Evolutionary conservation across 2,329 filamentous ascomycete genomes (phyloP), one percentile per base, ranked within the genome.

Genomic region (Pyrenophora tritici-repentis): DNA sequence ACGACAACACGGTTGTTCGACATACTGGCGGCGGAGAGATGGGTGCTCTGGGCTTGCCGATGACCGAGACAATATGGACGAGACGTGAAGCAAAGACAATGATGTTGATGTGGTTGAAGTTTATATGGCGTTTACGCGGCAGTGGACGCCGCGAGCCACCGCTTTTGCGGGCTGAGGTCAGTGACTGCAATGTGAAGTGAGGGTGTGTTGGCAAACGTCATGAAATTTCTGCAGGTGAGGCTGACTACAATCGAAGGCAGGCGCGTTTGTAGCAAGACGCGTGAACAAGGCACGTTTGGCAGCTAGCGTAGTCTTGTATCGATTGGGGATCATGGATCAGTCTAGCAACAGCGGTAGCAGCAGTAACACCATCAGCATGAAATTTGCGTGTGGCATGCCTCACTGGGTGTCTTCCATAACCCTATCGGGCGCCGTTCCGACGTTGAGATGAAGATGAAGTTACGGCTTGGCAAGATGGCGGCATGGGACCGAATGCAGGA

Each of bases 1-100:
- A 73, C 70, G 1, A 63, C 45, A 3, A 68, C 50, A 0, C 41
- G 50, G n/a, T 20, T 35, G 8, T 36, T n/a, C 1, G 53, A 14
- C 52, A 58, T 58, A 29, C 4, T 43, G 29, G 20, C 7, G 34
- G 16, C 10, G 16, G 32, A 13, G 37, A 26, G 4, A 12, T 26
- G 18, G n/a, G 5, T 14, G 12, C 12, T 2, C 22, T 24, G 18
- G 18, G 5, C 18, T 18, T 18, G 18, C 18, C 18, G 18, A 18
- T 18, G 3, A 18, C 18, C 5, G 6, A 24, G 29, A 17, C 18
- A 13, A n/a, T 8, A 20, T 17, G 7, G 13, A 17, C 6, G 29
- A 20, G 12, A 13, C 14, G 39, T 4, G n/a, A 17, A 20, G 13
- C 13, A 20, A 20, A 38, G 16, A 20, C 10, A 33, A 22, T 33